A percentile compares a stretch with the other conserved stretches of the same genome.
Evolutionary conservation across 2,329 filamentous ascomycete species (phyloP).

Genomic region (Botrytis tulipae): DNA sequence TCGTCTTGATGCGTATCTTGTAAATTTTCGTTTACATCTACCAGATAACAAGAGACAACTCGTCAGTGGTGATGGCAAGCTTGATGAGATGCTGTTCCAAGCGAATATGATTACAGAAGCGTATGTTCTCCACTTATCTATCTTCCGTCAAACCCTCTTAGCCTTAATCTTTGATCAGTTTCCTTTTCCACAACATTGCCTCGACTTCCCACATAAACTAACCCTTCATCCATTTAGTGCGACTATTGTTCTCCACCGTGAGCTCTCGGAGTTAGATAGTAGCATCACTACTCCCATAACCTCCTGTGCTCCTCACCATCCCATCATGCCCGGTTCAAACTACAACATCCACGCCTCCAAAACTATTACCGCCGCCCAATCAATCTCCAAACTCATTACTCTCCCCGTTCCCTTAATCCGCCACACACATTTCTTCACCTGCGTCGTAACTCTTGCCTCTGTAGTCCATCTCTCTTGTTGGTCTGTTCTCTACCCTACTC

Average conservation of each 20-base stretch:
- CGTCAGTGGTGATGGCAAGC: constrained; percentile 64
- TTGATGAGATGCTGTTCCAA: constrained; percentile 91
- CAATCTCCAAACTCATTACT: constrained; percentile 72
- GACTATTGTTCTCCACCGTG: constrained; percentile 75
- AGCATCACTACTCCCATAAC: constrained; percentile 57
- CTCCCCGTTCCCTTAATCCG: constrained; percentile 69
- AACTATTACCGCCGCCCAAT: constrained; percentile 74
- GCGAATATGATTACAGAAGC: constrained; percentile 73
- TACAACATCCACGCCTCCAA: constrained; percentile 65
- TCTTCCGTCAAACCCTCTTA: background rate
- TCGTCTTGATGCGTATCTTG: constrained; percentile 55
- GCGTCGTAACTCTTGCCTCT: constrained; percentile 73
- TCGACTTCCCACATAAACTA: background rate
- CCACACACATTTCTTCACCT: constrained; percentile 83
- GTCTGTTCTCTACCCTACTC: constrained; percentile 43
- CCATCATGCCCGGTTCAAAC: constrained; percentile 30
- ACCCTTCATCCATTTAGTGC: constrained; percentile 41
- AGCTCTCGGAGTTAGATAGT: constrained; percentile 70
- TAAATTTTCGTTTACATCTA: constrained; percentile 78
- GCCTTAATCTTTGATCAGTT: background rate
- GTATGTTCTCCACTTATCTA: constrained; percentile 26
- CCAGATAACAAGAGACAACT: constrained; percentile 70
- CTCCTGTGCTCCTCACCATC: constrained; percentile 59
- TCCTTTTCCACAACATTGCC: background rate
- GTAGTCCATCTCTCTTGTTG: constrained; percentile 82